phyloP scores from a whole-genome alignment of 768 basidiomycete species.

The Ramaria sp. region DNA sequence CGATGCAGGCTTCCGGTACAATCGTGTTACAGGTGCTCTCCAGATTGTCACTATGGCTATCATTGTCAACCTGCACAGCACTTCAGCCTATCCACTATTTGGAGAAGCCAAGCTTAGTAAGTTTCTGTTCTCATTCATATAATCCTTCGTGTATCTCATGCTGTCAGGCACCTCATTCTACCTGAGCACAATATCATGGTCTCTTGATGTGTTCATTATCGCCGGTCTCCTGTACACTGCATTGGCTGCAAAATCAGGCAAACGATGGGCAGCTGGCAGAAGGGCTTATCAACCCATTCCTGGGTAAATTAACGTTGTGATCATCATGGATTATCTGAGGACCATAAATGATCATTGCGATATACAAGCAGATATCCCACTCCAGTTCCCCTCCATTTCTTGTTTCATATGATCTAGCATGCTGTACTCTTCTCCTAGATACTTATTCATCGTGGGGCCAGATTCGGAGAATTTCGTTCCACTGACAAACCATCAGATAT shows the following conservation, averaged over 20 bases:
- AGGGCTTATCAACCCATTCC: conserved; percentile 41
- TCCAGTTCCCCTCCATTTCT: not conserved
- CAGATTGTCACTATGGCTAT: conserved; percentile 54
- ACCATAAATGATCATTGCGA: not conserved
- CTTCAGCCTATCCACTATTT: conserved; percentile 36
- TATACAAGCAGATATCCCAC: not conserved
- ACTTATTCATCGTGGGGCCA: conserved; percentile 28
- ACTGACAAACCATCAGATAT: conserved; percentile 17
- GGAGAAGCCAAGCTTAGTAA: conserved; percentile 50
- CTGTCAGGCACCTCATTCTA: conserved; percentile 47
- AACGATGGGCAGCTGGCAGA: conserved; percentile 71
- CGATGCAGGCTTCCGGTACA: not conserved
- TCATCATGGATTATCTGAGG: no score
- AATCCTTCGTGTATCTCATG: conserved; percentile 1
- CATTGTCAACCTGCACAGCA: conserved; percentile 50
- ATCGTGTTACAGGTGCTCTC: conserved; percentile 34
- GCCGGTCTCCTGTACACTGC: conserved; percentile 52
- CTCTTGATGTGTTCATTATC: conserved; percentile 40
- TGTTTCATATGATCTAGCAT: not conserved
- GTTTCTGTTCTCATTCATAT: conserved; percentile 12
- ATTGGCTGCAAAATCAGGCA: conserved; percentile 45
- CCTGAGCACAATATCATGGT: conserved; percentile 52
- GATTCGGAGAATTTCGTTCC: conserved; percentile 77
- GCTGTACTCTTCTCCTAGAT: conserved; percentile 43
- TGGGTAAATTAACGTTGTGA: not conserved